phyloP scores from a whole-genome alignment of 164 flowering plant genomes.

The Aristolochia contorta region DNA sequence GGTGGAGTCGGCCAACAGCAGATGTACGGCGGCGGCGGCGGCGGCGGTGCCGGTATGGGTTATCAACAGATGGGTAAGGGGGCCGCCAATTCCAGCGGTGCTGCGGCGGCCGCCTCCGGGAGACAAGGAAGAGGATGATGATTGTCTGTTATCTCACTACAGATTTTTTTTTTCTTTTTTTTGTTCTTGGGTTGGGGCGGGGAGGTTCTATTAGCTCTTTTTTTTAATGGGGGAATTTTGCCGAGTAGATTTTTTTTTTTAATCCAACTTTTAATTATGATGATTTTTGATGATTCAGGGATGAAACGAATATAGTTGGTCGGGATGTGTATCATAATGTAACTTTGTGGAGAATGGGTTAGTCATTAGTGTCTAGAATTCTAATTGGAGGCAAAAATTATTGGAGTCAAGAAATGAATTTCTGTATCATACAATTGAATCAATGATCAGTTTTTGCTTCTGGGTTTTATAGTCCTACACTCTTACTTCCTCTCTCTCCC shows the following conservation, averaged over 20 bases:
- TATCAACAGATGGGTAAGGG: constrained; percentile 20
- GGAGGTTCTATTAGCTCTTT: background rate
- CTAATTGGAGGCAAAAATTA: background rate
- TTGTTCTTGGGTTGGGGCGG: background rate
- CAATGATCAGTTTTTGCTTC: background rate
- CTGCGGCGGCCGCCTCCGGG: constrained; percentile 7
- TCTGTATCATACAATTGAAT: constrained; percentile 1
- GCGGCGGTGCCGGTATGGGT: constrained; percentile 15
- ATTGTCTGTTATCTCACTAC: background rate
- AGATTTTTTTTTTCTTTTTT: background rate
- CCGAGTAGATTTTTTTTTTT: background rate
- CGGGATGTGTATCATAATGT: constrained; percentile 8
- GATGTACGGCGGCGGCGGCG: constrained; percentile 14
- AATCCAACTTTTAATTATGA: background rate
- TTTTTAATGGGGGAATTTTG: background rate
- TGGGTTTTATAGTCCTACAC: background rate
- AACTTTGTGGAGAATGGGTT: constrained; percentile 6
- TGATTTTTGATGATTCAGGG: constrained; percentile 1
- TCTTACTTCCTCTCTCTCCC: background rate
- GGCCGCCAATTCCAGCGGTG: constrained; percentile 5
- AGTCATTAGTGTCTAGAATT: background rate
- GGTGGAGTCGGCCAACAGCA: constrained; percentile 5
- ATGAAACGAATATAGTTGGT: constrained; percentile 1
- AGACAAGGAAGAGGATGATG: constrained; percentile 11
- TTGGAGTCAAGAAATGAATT: background rate